Conservation (phyloP, 78 protist species). For the Parvularia atlantis region DNA sequence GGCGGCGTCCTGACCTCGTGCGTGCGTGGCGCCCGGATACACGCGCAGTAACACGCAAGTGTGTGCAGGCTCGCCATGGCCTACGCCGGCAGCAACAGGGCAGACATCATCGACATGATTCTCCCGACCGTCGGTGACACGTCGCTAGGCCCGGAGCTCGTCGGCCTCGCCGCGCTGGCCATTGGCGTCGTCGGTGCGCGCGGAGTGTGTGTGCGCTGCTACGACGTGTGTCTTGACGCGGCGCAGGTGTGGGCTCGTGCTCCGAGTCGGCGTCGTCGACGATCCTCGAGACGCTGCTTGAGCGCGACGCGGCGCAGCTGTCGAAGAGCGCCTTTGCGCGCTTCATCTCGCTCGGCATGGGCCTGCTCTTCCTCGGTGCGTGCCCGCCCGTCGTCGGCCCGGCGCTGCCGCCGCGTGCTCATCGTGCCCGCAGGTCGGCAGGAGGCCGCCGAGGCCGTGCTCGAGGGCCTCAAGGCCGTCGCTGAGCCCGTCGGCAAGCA, state of each 20-base stretch:
- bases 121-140: conserved; percentile 53
- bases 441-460: conserved; percentile 62
- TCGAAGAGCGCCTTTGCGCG: conserved; percentile 21
- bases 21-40: neutral
- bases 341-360: conserved; percentile 60
- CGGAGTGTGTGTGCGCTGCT: no score
- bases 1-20: no score
- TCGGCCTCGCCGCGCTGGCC: conserved; percentile 65
- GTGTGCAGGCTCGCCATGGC: conserved; percentile 59
- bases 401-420: neutral
- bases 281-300: conserved; percentile 46
- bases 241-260: conserved; percentile 81
- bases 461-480: conserved; percentile 66
- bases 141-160: conserved; percentile 46
- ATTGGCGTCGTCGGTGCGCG: conserved; percentile 83
- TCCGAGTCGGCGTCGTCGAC: conserved; percentile 49
- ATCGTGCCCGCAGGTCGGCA: conserved; percentile 24
- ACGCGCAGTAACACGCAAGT: neutral
- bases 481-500: conserved; percentile 32
- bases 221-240: no score
- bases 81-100: conserved; percentile 56
- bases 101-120: conserved; percentile 32
- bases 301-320: conserved; percentile 6
- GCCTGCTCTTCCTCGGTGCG: conserved; percentile 62
- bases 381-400: neutral